Evolutionary conservation across 2,329 filamentous ascomycete species (phyloP), one percentile per base, ranked within the genome.

Genomic region (Byssochlamys sp.): DNA sequence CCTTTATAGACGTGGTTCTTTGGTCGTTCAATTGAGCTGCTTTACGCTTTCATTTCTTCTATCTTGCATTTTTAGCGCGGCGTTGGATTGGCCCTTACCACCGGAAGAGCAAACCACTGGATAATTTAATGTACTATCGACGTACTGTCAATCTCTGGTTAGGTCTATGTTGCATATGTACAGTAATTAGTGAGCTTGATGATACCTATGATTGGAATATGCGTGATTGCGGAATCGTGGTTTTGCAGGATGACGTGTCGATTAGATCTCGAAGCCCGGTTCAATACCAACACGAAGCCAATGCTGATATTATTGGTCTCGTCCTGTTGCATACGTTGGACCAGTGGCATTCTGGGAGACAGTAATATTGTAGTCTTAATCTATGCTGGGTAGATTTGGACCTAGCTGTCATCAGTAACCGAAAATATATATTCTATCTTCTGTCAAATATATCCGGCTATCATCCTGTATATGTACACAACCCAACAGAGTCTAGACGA

Each of bases 21-120:
- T 24, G 39, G 12, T 45, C n/a, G 3, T 19, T n/a, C 35, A 45
- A 27, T 51, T 12, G 49, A 51, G 24, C 12, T 51, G 7, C 12
- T 27, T 51, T 26, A 5, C 25, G 25, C 25, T 51, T 51, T 51
- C 14, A 5, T 28, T 28, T 27, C 27, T 51, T 28, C 49, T 27
- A 26, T 12, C 24, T 51, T 51, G 49, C 49, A 51, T 51, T 28
- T 50, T 51, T 51, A 51, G 49, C 49, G 49, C 49, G 49, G 49
- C 49, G 49, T 51, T 28, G 49, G 49, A n/a, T 51, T 51, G 49
- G 24, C 24, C 3, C 6, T 10, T 24, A 58, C 55, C 14, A 49
- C 57, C n/a, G 58, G 59, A 11, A 59, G 25, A 11, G 59, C 61
- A 60, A 12, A n/a, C n/a, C 4, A n/a, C 24, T 25, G 7, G 49